Conservation (phyloP, 768 basidiomycete genomes). For the Boletus rubescentipes region DNA sequence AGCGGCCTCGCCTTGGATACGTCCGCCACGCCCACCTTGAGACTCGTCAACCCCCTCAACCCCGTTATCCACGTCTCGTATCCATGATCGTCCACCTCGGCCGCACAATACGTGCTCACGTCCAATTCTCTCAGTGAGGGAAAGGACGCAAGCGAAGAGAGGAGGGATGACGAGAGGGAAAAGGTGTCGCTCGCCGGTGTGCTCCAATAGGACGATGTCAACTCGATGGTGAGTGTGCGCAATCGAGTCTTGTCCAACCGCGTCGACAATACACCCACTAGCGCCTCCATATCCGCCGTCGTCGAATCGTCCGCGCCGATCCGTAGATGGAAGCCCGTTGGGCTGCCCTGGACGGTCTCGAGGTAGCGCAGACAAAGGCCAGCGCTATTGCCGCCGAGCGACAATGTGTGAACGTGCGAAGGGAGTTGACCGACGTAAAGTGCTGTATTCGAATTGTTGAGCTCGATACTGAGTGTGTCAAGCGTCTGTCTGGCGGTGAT, state of each 20-base stretch:
- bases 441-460: constrained; percentile 24
- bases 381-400: constrained; percentile 26
- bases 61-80: constrained; percentile 16
- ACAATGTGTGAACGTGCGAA: constrained; percentile 16
- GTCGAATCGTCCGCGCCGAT: constrained; percentile 29
- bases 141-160: constrained; percentile 18
- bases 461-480: constrained; percentile 26
- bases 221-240: constrained; percentile 16
- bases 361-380: constrained; percentile 23
- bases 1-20: constrained; percentile 16
- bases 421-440: constrained; percentile 22
- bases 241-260: constrained; percentile 15
- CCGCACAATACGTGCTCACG: constrained; percentile 19
- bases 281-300: constrained; percentile 10
- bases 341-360: constrained; percentile 16
- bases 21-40: constrained; percentile 22
- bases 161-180: constrained; percentile 13
- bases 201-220: constrained; percentile 31
- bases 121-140: constrained; percentile 17
- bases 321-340: constrained; percentile 18
- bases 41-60: constrained; percentile 10
- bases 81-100: constrained; percentile 19
- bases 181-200: constrained; percentile 24
- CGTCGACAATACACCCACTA: constrained; percentile 10
- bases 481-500: constrained; percentile 10